Evolutionary conservation across 129 eudicot species (phyloP).

Genomic region (Lonicera japonica): DNA sequence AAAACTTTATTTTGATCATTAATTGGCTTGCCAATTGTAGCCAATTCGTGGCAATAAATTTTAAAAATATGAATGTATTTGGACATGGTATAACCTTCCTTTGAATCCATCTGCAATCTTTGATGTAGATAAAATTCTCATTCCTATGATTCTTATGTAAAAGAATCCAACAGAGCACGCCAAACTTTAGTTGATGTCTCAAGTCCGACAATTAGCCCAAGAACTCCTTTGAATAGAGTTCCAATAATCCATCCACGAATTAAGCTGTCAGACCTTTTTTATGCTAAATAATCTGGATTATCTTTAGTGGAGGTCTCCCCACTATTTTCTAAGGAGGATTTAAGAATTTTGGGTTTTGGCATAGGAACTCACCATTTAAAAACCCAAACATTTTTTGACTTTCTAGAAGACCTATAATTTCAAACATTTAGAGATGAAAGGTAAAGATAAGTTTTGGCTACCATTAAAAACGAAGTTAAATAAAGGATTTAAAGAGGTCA

Average conservation of each 20-base stretch:
- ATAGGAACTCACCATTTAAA: not conserved
- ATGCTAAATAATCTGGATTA: not conserved
- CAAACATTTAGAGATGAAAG: not conserved
- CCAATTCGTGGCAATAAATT: not conserved
- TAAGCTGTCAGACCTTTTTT: not conserved
- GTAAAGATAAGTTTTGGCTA: not conserved
- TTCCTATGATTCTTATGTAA: not conserved
- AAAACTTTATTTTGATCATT: not conserved
- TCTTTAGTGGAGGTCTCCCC: not conserved
- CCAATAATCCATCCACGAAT: not conserved
- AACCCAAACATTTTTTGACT: conserved; percentile 2
- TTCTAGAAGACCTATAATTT: not conserved
- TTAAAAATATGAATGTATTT: not conserved
- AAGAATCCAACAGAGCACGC: not conserved
- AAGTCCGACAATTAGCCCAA: not conserved
- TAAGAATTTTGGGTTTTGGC: not conserved
- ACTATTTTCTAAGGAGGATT: not conserved
- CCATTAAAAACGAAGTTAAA: too few species aligned
- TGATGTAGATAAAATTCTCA: not conserved
- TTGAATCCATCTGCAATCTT: not conserved
- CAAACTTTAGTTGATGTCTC: not conserved
- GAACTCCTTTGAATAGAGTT: not conserved
- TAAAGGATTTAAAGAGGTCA: too few species aligned
- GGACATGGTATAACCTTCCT: not conserved
- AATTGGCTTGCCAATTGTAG: not conserved